Conservation (phyloP, 2,329 filamentous ascomycete species). For the Aspergillus aculeatus region DNA sequence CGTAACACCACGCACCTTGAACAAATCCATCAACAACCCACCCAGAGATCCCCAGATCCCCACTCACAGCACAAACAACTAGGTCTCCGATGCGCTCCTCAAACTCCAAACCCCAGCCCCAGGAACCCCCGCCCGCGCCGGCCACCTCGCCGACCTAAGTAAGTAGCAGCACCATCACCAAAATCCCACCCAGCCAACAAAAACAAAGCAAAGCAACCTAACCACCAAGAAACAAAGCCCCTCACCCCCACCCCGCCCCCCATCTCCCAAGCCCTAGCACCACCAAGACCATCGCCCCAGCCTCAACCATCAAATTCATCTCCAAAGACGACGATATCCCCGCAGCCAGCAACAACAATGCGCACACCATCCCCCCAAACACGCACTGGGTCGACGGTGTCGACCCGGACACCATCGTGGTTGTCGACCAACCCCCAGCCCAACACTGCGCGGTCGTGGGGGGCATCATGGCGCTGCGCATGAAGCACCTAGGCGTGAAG, state of each 20-base stretch:
- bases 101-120: slow-evolving; percentile 55
- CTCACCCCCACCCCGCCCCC: neutral
- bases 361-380: slow-evolving; percentile 55
- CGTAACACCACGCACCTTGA: slow-evolving; percentile 1
- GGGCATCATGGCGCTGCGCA: slow-evolving; percentile 72
- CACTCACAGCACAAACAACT: neutral
- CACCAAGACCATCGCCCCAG: slow-evolving; percentile 44
- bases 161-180: slow-evolving; percentile 13
- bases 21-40: neutral
- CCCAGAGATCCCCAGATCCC: no score
- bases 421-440: slow-evolving; percentile 64
- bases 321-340: slow-evolving; percentile 50
- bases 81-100: slow-evolving; percentile 71
- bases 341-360: slow-evolving; percentile 17
- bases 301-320: slow-evolving; percentile 54
- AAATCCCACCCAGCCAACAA: neutral
- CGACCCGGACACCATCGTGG: slow-evolving; percentile 58
- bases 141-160: slow-evolving; percentile 65
- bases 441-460: slow-evolving; percentile 71
- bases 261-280: slow-evolving; percentile 32
- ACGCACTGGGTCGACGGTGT: slow-evolving; percentile 70
- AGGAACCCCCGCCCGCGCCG: slow-evolving; percentile 57
- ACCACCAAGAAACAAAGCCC: slow-evolving; percentile 6
- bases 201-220: neutral
- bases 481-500: slow-evolving; percentile 60